Evolutionary conservation across 2,329 filamentous ascomycete species (phyloP).

Genomic region (Chaetoscypha palmicola): DNA sequence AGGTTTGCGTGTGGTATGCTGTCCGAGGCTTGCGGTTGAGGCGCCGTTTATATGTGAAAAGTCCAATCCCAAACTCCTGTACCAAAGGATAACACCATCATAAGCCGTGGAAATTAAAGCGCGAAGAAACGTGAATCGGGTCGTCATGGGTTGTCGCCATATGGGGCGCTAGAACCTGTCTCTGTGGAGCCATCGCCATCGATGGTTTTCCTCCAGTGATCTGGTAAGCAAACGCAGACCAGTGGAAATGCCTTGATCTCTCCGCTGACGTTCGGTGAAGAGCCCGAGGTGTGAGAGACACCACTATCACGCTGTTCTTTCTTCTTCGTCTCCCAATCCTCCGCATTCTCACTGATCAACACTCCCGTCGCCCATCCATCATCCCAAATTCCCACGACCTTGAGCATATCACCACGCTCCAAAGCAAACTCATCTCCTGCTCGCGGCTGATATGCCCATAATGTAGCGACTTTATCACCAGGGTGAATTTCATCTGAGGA

Average conservation of each 20-base stretch:
- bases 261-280: conserved; percentile 61
- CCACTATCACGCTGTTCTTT: conserved; percentile 85
- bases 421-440: conserved; percentile 89
- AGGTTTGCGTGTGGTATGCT: neutral
- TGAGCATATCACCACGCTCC: conserved; percentile 95
- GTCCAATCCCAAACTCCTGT: conserved; percentile 23
- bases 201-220: conserved; percentile 95
- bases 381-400: conserved; percentile 97
- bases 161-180: conserved; percentile 42
- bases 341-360: conserved; percentile 71
- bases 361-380: conserved; percentile 97
- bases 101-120: conserved; percentile 25
- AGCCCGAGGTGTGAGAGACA: conserved; percentile 71
- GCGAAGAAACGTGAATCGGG: conserved; percentile 9
- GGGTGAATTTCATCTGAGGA: conserved; percentile 94
- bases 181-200: conserved; percentile 75
- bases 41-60: neutral
- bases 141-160: conserved; percentile 13
- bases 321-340: conserved; percentile 77
- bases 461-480: conserved; percentile 77
- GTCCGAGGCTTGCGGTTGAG: neutral
- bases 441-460: conserved; percentile 96
- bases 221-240: conserved; percentile 89
- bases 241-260: conserved; percentile 98
- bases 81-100: conserved; percentile 25